Conservation (phyloP, 1,284 basidiomycete species). For the Lentinus polychrous region DNA sequence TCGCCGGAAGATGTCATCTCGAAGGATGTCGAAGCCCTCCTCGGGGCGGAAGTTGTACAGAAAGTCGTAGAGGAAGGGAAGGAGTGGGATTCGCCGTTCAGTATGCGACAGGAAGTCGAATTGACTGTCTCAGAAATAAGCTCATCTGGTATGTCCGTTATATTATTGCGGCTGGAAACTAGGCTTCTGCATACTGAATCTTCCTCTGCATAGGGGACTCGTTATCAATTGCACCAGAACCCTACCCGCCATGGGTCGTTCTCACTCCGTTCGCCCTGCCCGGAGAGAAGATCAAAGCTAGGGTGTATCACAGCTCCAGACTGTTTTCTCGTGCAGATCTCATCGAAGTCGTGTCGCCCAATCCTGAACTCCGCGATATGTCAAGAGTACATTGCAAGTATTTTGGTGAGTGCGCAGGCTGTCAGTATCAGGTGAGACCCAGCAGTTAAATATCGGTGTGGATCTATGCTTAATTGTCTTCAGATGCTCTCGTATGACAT, state of each 20-base stretch:
- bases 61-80: constrained; percentile 39
- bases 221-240: constrained; percentile 47
- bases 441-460: not conserved
- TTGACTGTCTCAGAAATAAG: constrained; percentile 57
- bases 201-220: constrained; percentile 51
- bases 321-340: constrained; percentile 77
- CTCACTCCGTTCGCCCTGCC: constrained; percentile 81
- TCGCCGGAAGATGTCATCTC: constrained; percentile 72
- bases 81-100: constrained; percentile 57
- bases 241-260: constrained; percentile 65
- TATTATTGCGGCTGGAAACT: not conserved
- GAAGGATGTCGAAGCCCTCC: constrained; percentile 60
- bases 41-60: constrained; percentile 58
- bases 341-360: constrained; percentile 62
- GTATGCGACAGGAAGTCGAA: constrained; percentile 55
- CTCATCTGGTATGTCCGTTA: constrained; percentile 51
- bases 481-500: constrained; percentile 85
- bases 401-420: constrained; percentile 78
- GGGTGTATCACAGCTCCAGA: constrained; percentile 60
- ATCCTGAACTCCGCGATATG: constrained; percentile 59
- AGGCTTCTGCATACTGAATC: not conserved
- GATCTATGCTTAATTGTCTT: not conserved
- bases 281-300: constrained; percentile 68
- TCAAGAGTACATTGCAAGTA: constrained; percentile 72
- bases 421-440: constrained; percentile 62